Evolutionary conservation across 2,329 filamentous ascomycete genomes (phyloP).

Genomic region (Chaetomium globosum): DNA sequence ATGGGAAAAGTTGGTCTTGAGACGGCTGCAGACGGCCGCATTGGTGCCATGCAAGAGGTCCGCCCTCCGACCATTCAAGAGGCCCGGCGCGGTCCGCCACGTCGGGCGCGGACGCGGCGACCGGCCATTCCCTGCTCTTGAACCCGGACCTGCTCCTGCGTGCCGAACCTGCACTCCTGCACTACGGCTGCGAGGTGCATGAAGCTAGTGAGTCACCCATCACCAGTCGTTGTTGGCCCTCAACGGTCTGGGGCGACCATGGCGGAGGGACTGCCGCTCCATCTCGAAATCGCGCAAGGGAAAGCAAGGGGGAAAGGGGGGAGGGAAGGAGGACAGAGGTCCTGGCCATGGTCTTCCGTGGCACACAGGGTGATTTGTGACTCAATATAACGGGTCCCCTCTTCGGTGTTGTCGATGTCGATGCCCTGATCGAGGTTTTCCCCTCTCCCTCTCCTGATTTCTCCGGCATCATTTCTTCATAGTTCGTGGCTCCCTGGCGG

Average conservation of each 20-base stretch:
- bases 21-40: slow-evolving; percentile 37
- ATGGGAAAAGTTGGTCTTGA: slow-evolving; percentile 31
- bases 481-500: slow-evolving; percentile 21
- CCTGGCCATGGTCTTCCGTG: slow-evolving; percentile 4
- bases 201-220: slow-evolving; percentile 40
- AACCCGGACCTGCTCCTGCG: slow-evolving; percentile 28
- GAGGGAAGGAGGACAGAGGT: slow-evolving; percentile 10
- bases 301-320: slow-evolving; percentile 21
- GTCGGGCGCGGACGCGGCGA: slow-evolving; percentile 32
- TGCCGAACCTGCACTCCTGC: slow-evolving; percentile 29
- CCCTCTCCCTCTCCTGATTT: slow-evolving; percentile 24
- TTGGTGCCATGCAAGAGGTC: slow-evolving; percentile 33
- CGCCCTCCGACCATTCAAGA: slow-evolving; percentile 33
- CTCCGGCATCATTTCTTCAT: slow-evolving; percentile 20
- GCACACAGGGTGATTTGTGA: slow-evolving; percentile 9
- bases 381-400: slow-evolving; percentile 29
- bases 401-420: slow-evolving; percentile 23
- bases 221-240: slow-evolving; percentile 38
- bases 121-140: slow-evolving; percentile 14
- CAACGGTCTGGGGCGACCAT: slow-evolving; percentile 34
- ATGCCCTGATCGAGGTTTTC: slow-evolving; percentile 24
- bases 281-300: slow-evolving; percentile 29
- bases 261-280: slow-evolving; percentile 9
- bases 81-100: slow-evolving; percentile 36
- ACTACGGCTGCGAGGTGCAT: slow-evolving; percentile 25